Conservation (phyloP, 139 green algal species). For the Trebouxia sp. region DNA sequence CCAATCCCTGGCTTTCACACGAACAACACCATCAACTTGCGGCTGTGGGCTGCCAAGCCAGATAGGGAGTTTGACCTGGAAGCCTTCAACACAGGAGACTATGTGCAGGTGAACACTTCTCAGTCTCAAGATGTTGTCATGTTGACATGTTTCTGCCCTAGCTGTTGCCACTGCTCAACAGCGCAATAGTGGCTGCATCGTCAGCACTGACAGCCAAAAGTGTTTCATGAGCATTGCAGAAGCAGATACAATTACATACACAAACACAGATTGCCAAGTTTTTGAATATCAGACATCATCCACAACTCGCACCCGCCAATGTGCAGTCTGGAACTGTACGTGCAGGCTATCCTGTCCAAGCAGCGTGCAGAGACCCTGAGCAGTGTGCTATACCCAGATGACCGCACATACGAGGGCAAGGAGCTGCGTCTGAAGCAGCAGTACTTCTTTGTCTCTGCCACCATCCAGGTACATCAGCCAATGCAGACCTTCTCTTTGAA, state of each 20-base stretch:
- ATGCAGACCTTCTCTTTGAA: too few species aligned
- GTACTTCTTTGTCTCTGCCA: slow-evolving; percentile 98
- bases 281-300: too few species aligned
- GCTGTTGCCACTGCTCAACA: too few species aligned
- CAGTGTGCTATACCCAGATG: slow-evolving; percentile 97
- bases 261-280: too few species aligned
- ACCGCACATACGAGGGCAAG: slow-evolving; percentile 96
- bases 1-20: slow-evolving; percentile 97
- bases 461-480: slow-evolving; percentile 75
- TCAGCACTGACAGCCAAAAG: too few species aligned
- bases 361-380: slow-evolving; percentile 96
- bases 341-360: slow-evolving; percentile 92
- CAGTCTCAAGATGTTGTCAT: too few species aligned
- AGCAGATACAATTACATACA: too few species aligned
- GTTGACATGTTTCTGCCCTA: too few species aligned
- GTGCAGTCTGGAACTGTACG: too few species aligned
- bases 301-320: too few species aligned
- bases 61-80: slow-evolving; percentile 95
- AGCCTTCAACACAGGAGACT: slow-evolving; percentile 97
- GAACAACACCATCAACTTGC: slow-evolving; percentile 98
- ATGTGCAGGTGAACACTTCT: slow-evolving; percentile 71
- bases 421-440: slow-evolving; percentile 99
- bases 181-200: too few species aligned
- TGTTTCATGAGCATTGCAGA: too few species aligned
- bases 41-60: slow-evolving; percentile 95